Conservation (phyloP, 2,329 filamentous ascomycete genomes). For the Aspergillus proliferans region DNA sequence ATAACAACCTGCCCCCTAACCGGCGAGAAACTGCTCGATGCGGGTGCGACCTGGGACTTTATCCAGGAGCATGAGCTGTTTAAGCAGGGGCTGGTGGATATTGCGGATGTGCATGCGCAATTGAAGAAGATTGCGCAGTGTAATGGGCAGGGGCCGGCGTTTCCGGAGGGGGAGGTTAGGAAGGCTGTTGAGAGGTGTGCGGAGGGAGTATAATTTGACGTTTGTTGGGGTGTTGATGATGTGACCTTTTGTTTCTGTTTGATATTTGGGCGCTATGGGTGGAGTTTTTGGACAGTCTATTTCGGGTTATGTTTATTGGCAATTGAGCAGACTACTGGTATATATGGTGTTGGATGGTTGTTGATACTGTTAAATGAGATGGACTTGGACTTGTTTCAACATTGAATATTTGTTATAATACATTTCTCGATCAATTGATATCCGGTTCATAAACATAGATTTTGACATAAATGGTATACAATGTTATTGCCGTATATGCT, state of each 20-base stretch:
- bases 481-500: not conserved
- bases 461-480: not conserved
- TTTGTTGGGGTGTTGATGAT: constrained; percentile 64
- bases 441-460: too few relatives aligned
- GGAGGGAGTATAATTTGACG: constrained; percentile 39
- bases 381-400: too few relatives aligned
- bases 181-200: constrained; percentile 73
- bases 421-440: too few relatives aligned
- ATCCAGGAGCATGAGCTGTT: constrained; percentile 77
- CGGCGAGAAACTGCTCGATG: constrained; percentile 65
- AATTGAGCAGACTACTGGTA: too few relatives aligned
- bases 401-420: too few relatives aligned
- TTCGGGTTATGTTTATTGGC: too few relatives aligned
- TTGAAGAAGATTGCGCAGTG: constrained; percentile 71
- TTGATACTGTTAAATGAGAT: too few relatives aligned
- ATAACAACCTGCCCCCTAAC: constrained; percentile 57
- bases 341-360: too few relatives aligned
- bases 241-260: constrained; percentile 46
- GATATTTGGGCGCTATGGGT: not conserved
- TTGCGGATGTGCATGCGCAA: constrained; percentile 71
- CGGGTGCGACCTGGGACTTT: constrained; percentile 79
- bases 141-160: constrained; percentile 82
- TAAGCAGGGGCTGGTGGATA: constrained; percentile 70
- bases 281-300: not conserved
- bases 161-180: constrained; percentile 68